A percentile compares a stretch with the other conserved stretches of the same genome.
Conservation (phyloP, 2,329 filamentous ascomycete genomes). For the Arthrobotrys entomopaga region DNA sequence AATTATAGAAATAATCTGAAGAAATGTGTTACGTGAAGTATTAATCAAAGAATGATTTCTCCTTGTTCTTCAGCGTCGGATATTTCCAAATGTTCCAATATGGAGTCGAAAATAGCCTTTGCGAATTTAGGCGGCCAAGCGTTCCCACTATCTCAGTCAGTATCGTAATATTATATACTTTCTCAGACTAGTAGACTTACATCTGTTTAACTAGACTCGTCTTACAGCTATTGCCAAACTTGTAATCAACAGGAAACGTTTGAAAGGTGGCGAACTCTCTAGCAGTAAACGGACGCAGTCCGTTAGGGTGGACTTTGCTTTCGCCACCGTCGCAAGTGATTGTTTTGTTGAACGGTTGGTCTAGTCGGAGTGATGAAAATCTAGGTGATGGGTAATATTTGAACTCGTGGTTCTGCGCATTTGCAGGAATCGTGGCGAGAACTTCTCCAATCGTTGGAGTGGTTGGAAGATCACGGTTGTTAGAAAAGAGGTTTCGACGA, state of each 20-base stretch:
- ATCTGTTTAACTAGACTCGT: slow-evolving; percentile 31
- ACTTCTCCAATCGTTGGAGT: slow-evolving; percentile 63
- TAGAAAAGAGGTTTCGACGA: slow-evolving; percentile 12
- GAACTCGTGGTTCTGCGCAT: slow-evolving; percentile 60
- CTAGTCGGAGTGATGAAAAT: slow-evolving; percentile 38
- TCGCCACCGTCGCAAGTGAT: slow-evolving; percentile 73
- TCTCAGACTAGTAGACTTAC: slow-evolving; percentile 6
- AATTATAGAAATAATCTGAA: too few species aligned
- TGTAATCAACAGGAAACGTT: slow-evolving; percentile 73
- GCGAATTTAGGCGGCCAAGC: slow-evolving; percentile 51
- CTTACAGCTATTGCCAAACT: slow-evolving; percentile 63
- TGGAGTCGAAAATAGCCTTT: slow-evolving; percentile 25
- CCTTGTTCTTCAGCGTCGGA: slow-evolving; percentile 6
- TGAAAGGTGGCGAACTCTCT: slow-evolving; percentile 76
- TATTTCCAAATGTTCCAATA: slow-evolving; percentile 32
- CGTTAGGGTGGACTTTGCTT: slow-evolving; percentile 73
- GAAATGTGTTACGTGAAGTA: too few species aligned
- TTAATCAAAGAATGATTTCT: slow-evolving; percentile 1
- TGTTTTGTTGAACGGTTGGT: slow-evolving; percentile 62
- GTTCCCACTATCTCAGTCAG: slow-evolving; percentile 35
- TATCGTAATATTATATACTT: too few species aligned
- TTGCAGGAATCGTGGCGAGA: slow-evolving; percentile 62
- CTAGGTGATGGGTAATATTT: slow-evolving; percentile 61
- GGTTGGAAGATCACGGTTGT: slow-evolving; percentile 60
- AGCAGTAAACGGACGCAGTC: slow-evolving; percentile 71